A percentile compares a stretch with the other conserved stretches of the same genome.
Conservation (phyloP, 2,329 filamentous ascomycete species). For the Rutstroemia sydowiana region DNA sequence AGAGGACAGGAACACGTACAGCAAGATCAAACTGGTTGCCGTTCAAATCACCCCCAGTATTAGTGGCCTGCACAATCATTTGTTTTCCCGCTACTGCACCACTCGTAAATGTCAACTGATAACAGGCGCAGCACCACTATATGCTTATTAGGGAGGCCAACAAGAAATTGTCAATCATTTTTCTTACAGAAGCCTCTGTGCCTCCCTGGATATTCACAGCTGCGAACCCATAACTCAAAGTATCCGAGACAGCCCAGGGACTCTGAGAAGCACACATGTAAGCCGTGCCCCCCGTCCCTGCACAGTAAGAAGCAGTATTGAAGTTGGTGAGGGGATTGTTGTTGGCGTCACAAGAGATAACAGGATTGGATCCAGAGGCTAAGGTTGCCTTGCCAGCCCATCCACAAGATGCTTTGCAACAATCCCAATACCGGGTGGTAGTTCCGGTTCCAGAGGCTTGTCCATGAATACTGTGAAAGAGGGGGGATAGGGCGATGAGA, state of each 20-base stretch:
- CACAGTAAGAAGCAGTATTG: slow-evolving; percentile 45
- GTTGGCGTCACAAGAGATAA: slow-evolving; percentile 32
- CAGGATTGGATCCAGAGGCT: slow-evolving; percentile 25
- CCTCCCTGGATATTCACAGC: slow-evolving; percentile 49
- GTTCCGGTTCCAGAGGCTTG: slow-evolving; percentile 20
- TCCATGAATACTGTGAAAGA: slow-evolving; percentile 14
- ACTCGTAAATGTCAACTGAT: slow-evolving; percentile 41
- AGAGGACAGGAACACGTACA: slow-evolving; percentile 12
- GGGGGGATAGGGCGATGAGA: slow-evolving; percentile 8
- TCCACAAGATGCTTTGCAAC: slow-evolving; percentile 63
- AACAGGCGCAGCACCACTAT: slow-evolving; percentile 65
- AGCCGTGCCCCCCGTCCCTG: slow-evolving; percentile 41
- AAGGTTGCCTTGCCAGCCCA: slow-evolving; percentile 52
- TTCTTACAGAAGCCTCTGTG: slow-evolving; percentile 46
- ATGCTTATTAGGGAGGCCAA: no score
- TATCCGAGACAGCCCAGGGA: slow-evolving; percentile 53
- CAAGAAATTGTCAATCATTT: no score
- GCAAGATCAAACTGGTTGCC: slow-evolving; percentile 51
- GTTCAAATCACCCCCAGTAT: slow-evolving; percentile 51
- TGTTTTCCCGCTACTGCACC: slow-evolving; percentile 49
- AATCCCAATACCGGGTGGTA: slow-evolving; percentile 52
- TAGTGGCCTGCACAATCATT: slow-evolving; percentile 58
- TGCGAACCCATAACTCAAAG: slow-evolving; percentile 56
- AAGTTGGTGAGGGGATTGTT: slow-evolving; percentile 47
- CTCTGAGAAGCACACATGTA: slow-evolving; percentile 55